Evolutionary conservation across 441 rosid species (phyloP), one percentile per base, ranked within the genome.

Genomic region (Populus tomentosa): DNA sequence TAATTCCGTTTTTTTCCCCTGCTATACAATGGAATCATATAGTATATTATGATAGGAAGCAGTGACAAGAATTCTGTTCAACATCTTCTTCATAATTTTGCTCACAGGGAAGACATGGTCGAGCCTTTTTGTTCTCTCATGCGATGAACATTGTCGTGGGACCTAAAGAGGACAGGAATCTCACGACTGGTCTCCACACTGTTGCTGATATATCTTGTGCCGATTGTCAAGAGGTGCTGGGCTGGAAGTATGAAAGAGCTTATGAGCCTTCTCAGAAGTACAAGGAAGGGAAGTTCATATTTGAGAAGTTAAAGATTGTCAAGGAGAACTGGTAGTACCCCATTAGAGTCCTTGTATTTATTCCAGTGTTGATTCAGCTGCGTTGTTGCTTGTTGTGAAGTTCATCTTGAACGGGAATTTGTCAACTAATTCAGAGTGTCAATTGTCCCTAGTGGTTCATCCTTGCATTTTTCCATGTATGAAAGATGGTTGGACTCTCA

Each of bases 171-270:
- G 95, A 94, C 80, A 80, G 94, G 75, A 74, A 84, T 70, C 92
- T 94, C 16, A 18, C 85, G 64, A 89, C 98, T 0, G 97, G 98
- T 56, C 93, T 94, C 67, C 97, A 94, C 83, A 92, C 97, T 0
- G 95, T 94, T 28, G 95, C 94, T 10, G 97, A 94, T 78, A 82
- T 94, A 73, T 78, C 82, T 35, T 94, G 95, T 79, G 86, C 83
- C 0, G 94, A 94, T 84, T 94, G 98, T 80, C 82, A 79, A 6
- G 84, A 90, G 83, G 88, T 90, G 24, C 78, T 94, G 82, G 97
- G 98, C 10, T 94, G 97, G 98, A 94, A 94, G 80, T 94, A 94
- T 42, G 93, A 90, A 80, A 84, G 93, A 81, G 98, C 98, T 26
- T 90, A 85, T 10, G 92, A 89, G 77, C 82, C 82, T 1, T 85